phyloP scores from a whole-genome alignment of 202 grass and related monocot genomes.

The Schoenoplectus tabernaemontani region DNA sequence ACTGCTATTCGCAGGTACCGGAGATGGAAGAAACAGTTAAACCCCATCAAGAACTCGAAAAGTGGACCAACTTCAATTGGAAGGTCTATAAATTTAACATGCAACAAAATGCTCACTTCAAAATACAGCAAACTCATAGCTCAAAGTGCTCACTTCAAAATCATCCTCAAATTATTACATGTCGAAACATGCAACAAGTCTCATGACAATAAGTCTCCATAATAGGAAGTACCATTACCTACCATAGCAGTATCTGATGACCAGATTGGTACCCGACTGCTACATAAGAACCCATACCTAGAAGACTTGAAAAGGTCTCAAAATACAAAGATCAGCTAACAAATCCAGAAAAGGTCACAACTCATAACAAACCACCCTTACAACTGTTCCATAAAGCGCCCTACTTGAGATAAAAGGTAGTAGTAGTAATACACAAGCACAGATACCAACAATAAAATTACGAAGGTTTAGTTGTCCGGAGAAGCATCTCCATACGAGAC shows the following conservation, averaged over 20 bases:
- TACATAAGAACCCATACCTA: not conserved
- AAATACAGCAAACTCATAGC: not conserved
- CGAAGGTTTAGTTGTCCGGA: slow-evolving; percentile 30
- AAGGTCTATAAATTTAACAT: too few species aligned
- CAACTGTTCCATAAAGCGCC: not conserved
- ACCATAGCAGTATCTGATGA: not conserved
- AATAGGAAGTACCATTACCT: not conserved
- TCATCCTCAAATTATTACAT: slow-evolving; percentile 7
- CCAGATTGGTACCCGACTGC: not conserved
- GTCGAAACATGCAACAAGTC: slow-evolving; percentile 6
- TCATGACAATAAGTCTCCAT: not conserved
- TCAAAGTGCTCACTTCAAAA: not conserved
- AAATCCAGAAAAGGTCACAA: not conserved
- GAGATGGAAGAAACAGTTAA: too few species aligned
- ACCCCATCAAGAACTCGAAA: too few species aligned
- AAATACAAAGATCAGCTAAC: not conserved
- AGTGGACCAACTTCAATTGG: too few species aligned
- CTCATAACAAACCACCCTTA: not conserved
- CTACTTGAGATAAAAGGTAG: not conserved
- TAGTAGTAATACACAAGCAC: slow-evolving; percentile 7
- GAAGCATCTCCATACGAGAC: slow-evolving; percentile 88
- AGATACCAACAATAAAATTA: not conserved
- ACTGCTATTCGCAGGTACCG: too few species aligned
- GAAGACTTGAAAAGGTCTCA: not conserved
- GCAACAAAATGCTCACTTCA: too few species aligned